Conservation (phyloP, 768 basidiomycete species). For the Cystobasidium ongulense region DNA sequence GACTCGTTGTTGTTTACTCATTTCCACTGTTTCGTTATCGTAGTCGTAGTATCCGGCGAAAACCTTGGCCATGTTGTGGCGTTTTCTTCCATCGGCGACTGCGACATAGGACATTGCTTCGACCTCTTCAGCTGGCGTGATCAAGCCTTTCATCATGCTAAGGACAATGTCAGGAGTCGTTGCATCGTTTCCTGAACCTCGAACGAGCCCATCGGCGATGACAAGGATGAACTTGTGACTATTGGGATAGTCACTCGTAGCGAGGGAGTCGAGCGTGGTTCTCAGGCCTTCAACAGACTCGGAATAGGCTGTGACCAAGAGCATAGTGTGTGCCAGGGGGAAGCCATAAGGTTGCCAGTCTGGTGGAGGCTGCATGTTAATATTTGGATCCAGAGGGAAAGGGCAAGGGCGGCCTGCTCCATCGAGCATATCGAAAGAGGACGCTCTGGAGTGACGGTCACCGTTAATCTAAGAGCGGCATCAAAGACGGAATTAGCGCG, state of each 20-base stretch:
- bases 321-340: slow-evolving; percentile 85
- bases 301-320: slow-evolving; percentile 95
- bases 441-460: slow-evolving; percentile 17
- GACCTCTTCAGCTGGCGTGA: slow-evolving; percentile 70
- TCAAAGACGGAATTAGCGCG: slow-evolving; percentile 36
- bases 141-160: slow-evolving; percentile 92
- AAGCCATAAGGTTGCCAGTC: slow-evolving; percentile 95
- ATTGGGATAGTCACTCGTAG: slow-evolving; percentile 97
- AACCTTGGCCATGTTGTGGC: slow-evolving; percentile 98
- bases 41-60: slow-evolving; percentile 96
- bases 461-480: slow-evolving; percentile 46
- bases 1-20: slow-evolving; percentile 88
- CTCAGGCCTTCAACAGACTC: slow-evolving; percentile 92
- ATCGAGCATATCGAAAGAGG: slow-evolving; percentile 39
- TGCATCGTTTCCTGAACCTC: slow-evolving; percentile 78
- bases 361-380: slow-evolving; percentile 81
- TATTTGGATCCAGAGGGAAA: slow-evolving; percentile 72
- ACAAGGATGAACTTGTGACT: slow-evolving; percentile 91
- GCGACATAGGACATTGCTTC: slow-evolving; percentile 94
- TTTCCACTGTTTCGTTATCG: slow-evolving; percentile 78
- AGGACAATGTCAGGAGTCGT: slow-evolving; percentile 91
- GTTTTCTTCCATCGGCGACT: slow-evolving; percentile 98
- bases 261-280: slow-evolving; percentile 94
- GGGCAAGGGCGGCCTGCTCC: slow-evolving; percentile 60
- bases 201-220: slow-evolving; percentile 97